These are phyloP conservation scores for Yamadazyma triangularis DNA, from an alignment of 1,139 yeast genomes.

Conservation along the genomic window DNA sequence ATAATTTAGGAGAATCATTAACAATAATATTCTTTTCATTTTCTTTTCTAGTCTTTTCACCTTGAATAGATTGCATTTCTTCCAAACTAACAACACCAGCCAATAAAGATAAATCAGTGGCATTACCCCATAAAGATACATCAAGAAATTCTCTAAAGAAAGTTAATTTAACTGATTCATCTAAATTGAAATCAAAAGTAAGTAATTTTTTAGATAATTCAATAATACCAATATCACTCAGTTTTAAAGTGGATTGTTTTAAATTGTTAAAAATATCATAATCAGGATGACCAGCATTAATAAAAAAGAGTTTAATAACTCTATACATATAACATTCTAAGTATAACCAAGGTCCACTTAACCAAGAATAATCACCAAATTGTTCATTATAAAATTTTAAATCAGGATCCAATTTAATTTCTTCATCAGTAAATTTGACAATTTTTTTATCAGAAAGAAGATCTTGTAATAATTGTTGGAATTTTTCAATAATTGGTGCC, in stretches of 20 bases:
- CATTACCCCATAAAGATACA: constrained; percentile 95
- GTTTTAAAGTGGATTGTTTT: constrained; percentile 70
- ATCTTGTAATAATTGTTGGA: constrained; percentile 35
- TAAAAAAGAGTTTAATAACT: constrained; percentile 44
- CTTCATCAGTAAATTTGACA: constrained; percentile 38
- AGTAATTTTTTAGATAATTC: constrained; percentile 75
- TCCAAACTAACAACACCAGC: constrained; percentile 77
- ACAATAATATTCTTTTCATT: constrained; percentile 79
- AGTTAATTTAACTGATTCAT: constrained; percentile 45
- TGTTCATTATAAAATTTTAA: constrained; percentile 49
- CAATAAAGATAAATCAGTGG: constrained; percentile 86
- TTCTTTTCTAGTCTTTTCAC: constrained; percentile 77
- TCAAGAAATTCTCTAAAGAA: constrained; percentile 77
- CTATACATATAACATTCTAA: constrained; percentile 85
- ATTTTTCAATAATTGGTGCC: constrained; percentile 7
- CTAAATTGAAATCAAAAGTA: constrained; percentile 32
- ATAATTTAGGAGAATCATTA: constrained; percentile 70
- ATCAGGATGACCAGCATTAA: constrained; percentile 39
- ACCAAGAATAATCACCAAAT: constrained; percentile 53
- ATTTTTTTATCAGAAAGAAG: constrained; percentile 37
- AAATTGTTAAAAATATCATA: constrained; percentile 70
- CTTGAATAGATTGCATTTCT: constrained; percentile 88
- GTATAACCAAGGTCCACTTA: constrained; percentile 87
- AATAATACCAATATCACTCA: constrained; percentile 72
- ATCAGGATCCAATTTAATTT: constrained; percentile 35